These are phyloP conservation scores for Kurtzmaniella natalensis DNA, from an alignment of 1,139 yeast species.

Conservation along the genomic window DNA sequence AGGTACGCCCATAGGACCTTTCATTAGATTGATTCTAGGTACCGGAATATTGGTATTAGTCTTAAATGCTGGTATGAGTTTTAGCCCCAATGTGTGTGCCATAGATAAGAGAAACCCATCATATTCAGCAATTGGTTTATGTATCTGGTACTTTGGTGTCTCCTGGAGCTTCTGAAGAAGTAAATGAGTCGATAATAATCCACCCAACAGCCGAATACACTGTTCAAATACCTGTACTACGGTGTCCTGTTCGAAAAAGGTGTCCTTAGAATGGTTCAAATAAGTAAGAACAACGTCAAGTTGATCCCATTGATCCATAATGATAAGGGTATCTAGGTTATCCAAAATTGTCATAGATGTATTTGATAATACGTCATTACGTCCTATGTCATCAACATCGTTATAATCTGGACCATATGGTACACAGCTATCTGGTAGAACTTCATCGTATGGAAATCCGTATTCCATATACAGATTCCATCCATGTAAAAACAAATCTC, in stretches of 20 bases:
- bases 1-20: conserved; percentile 47
- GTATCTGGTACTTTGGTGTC: not conserved
- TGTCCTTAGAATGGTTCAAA: conserved; percentile 31
- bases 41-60: conserved; percentile 61
- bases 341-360: conserved; percentile 76
- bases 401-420: conserved; percentile 63
- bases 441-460: conserved; percentile 84
- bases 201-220: conserved; percentile 76
- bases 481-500: conserved; percentile 63
- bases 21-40: conserved; percentile 63
- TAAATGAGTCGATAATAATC: conserved; percentile 72
- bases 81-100: conserved; percentile 69
- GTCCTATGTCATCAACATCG: conserved; percentile 49
- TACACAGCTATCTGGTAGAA: conserved; percentile 66
- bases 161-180: conserved; percentile 24
- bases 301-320: conserved; percentile 59
- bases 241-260: conserved; percentile 57
- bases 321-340: conserved; percentile 71
- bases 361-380: conserved; percentile 86
- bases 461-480: conserved; percentile 65
- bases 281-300: conserved; percentile 48
- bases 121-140: conserved; percentile 17
- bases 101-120: conserved; percentile 64
- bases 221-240: conserved; percentile 85
- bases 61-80: conserved; percentile 63